These are phyloP conservation scores for Scalesia atractyloides DNA, from an alignment of 129 eudicot species.

Conservation along the genomic window DNA sequence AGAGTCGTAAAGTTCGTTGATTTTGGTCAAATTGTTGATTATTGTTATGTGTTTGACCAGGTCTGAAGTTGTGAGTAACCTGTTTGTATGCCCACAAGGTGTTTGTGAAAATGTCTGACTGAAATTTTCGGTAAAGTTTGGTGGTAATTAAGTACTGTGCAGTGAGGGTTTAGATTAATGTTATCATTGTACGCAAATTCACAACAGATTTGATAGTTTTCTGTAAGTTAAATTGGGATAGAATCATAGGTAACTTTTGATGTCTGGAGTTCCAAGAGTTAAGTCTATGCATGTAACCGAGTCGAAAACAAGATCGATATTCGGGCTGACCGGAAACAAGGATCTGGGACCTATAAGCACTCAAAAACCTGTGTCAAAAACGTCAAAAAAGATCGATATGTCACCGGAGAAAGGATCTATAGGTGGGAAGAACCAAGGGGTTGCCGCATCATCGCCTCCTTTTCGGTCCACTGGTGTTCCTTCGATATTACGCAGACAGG, in stretches of 20 bases:
- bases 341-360: conserved; percentile 21
- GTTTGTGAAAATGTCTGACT: conserved; percentile 18
- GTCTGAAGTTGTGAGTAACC: conserved; percentile 6
- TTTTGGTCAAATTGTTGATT: background rate
- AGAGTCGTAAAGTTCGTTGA: too few species aligned
- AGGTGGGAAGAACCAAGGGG: conserved; percentile 33
- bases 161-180: conserved; percentile 11
- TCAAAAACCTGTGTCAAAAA: conserved; percentile 38
- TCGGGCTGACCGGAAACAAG: conserved; percentile 46
- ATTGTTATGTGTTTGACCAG: conserved; percentile 24
- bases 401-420: conserved; percentile 41
- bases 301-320: conserved; percentile 46
- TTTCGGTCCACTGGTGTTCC: conserved; percentile 47
- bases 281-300: conserved; percentile 50
- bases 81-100: conserved; percentile 27
- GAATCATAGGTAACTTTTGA: conserved; percentile 24
- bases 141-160: background rate
- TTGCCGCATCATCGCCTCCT: conserved; percentile 41
- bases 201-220: background rate
- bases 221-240: background rate
- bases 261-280: conserved; percentile 57
- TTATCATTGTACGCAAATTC: background rate
- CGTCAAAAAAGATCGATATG: conserved; percentile 36
- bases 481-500: conserved; percentile 48
- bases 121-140: conserved; percentile 17